phyloP scores from a whole-genome alignment of 1,284 basidiomycete genomes.

The Agroathelia rolfsii region DNA sequence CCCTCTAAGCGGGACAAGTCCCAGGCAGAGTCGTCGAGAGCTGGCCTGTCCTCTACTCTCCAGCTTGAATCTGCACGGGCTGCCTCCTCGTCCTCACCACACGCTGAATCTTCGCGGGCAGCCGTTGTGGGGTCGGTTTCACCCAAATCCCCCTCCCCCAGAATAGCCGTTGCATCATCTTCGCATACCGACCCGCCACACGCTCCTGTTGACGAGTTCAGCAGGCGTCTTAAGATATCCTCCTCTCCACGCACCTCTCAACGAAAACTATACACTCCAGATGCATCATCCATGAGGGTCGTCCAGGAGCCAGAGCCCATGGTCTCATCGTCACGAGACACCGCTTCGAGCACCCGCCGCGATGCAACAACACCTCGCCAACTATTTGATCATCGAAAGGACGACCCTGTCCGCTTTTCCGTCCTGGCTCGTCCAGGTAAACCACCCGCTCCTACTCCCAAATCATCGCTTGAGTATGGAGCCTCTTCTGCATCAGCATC shows the following conservation, averaged over 20 bases:
- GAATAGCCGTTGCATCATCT: constrained; percentile 22
- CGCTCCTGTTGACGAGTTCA: constrained; percentile 60
- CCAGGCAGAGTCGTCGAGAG: too few relatives aligned
- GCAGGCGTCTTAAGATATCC: constrained; percentile 57
- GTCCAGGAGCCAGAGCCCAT: constrained; percentile 61
- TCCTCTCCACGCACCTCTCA: constrained; percentile 36
- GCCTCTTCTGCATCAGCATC: constrained; percentile 69
- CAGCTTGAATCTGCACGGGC: constrained; percentile 21
- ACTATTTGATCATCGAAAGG: constrained; percentile 76
- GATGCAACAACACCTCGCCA: constrained; percentile 37
- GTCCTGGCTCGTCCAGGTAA: constrained; percentile 43
- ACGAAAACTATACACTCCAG: constrained; percentile 68
- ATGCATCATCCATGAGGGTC: constrained; percentile 44
- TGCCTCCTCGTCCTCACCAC: constrained; percentile 15
- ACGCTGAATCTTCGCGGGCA: too few relatives aligned
- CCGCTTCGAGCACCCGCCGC: too few relatives aligned
- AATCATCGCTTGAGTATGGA: constrained; percentile 55
- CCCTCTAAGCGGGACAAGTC: too few relatives aligned
- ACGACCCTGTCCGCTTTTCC: constrained; percentile 76
- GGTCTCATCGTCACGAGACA: too few relatives aligned
- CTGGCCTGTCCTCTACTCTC: constrained; percentile 8
- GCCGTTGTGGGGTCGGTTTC: too few relatives aligned
- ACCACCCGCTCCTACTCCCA: constrained; percentile 39
- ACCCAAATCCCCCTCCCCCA: constrained; percentile 19
- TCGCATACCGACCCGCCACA: constrained; percentile 25